phyloP scores from a whole-genome alignment of 306 rosid species.

The Castanopsis chinensis region DNA sequence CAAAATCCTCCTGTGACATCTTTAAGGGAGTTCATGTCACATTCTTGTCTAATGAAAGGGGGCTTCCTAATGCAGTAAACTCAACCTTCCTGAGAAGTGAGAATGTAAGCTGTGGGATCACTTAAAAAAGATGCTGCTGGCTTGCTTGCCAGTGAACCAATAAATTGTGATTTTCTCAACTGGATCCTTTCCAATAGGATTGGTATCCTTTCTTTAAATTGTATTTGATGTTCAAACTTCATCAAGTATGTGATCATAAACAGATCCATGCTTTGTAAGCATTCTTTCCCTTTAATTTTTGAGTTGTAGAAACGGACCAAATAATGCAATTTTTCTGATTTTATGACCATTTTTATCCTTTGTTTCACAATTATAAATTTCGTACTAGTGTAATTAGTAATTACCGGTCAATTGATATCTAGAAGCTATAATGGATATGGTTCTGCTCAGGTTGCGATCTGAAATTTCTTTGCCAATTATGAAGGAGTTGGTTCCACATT shows the following conservation, averaged over 20 bases:
- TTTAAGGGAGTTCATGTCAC: neutral
- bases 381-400: neutral
- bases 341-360: neutral
- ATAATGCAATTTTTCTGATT: neutral
- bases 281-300: neutral
- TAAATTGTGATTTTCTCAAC: neutral
- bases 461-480: constrained; percentile 88
- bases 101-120: neutral
- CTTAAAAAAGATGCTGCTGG: neutral
- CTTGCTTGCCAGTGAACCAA: neutral
- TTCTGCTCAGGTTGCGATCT: constrained; percentile 74
- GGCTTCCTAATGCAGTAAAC: neutral
- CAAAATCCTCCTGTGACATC: neutral
- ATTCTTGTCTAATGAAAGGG: neutral
- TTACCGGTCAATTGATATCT: constrained; percentile 3
- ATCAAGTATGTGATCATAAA: neutral
- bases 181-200: neutral
- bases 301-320: neutral
- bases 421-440: constrained; percentile 27
- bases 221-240: neutral
- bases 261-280: neutral
- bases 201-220: neutral
- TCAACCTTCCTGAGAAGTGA: neutral
- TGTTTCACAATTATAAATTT: neutral
- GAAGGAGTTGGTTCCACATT: constrained; percentile 94